These are phyloP conservation scores for Trichomonascaceae sp. DNA, from an alignment of 1,139 yeast genomes.

Conservation along the genomic window DNA sequence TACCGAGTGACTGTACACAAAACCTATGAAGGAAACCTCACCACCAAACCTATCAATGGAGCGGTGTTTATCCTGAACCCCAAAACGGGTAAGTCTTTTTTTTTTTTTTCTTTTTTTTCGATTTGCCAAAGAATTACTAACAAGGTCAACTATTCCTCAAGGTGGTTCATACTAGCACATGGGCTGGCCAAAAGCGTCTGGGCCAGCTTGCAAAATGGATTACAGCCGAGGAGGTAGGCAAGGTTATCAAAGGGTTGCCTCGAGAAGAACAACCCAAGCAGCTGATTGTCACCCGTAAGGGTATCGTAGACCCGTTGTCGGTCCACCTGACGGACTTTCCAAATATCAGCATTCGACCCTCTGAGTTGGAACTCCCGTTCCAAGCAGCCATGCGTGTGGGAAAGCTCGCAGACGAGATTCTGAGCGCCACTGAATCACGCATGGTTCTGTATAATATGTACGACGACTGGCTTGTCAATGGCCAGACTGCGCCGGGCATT, in stretches of 20 bases:
- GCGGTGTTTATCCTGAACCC: conserved; percentile 86
- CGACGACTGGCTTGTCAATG: conserved; percentile 70
- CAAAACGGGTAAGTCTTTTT: conserved; percentile 30
- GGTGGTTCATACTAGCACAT: conserved; percentile 84
- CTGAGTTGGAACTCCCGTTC: conserved; percentile 84
- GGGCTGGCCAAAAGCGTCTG: conserved; percentile 94
- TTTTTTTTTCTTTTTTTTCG: conserved; percentile 1
- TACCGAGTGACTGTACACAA: conserved; percentile 88
- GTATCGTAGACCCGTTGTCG: conserved; percentile 87
- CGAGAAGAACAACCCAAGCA: conserved; percentile 92
- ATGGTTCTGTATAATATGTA: conserved; percentile 84
- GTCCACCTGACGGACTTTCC: conserved; percentile 97
- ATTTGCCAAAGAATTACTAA: conserved; percentile 20
- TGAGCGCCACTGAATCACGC: conserved; percentile 83
- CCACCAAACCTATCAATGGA: conserved; percentile 90
- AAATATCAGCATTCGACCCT: conserved; percentile 75
- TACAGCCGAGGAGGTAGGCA: conserved; percentile 95
- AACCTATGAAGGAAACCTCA: conserved; percentile 85
- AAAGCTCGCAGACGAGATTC: conserved; percentile 63
- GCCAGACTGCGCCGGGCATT: conserved; percentile 63
- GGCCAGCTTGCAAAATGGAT: conserved; percentile 97
- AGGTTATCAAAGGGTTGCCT: conserved; percentile 77
- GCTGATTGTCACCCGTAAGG: conserved; percentile 78
- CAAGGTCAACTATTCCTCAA: conserved; percentile 66
- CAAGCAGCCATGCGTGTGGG: conserved; percentile 76